phyloP scores from a whole-genome alignment of 2,329 filamentous ascomycete species.

The Exophiala viscosa region DNA sequence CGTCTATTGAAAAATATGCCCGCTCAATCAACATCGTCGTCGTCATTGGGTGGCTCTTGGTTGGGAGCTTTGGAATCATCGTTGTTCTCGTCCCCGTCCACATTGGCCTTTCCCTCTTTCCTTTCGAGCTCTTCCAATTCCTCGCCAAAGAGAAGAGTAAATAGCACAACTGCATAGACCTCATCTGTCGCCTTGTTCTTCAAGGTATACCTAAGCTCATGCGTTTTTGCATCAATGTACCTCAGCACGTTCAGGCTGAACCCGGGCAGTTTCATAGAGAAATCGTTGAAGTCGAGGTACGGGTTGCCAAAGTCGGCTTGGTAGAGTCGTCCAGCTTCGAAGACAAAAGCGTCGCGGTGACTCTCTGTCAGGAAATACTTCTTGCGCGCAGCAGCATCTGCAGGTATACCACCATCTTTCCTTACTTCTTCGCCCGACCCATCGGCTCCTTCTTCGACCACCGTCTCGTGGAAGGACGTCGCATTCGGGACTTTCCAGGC shows the following conservation, averaged over 20 bases:
- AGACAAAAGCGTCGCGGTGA: constrained; percentile 56
- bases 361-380: constrained; percentile 58
- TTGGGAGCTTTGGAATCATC: not conserved
- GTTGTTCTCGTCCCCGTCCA: not conserved
- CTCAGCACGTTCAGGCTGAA: constrained; percentile 36
- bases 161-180: constrained; percentile 75
- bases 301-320: constrained; percentile 80
- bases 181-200: constrained; percentile 72
- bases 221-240: constrained; percentile 63
- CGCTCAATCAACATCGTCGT: constrained; percentile 17
- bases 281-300: constrained; percentile 76
- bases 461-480: constrained; percentile 47
- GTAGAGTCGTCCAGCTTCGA: constrained; percentile 61
- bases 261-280: constrained; percentile 38
- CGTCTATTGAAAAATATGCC: not conserved
- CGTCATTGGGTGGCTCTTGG: constrained; percentile 1
- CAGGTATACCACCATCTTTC: constrained; percentile 50
- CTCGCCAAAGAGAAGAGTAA: constrained; percentile 61
- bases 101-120: constrained; percentile 11
- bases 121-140: constrained; percentile 27
- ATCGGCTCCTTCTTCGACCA: constrained; percentile 65
- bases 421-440: constrained; percentile 52
- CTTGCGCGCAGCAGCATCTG: constrained; percentile 52
- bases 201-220: constrained; percentile 85
- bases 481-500: constrained; percentile 27